Conservation (phyloP, 495 filamentous ascomycete genomes). For the Penicillium parvum region DNA sequence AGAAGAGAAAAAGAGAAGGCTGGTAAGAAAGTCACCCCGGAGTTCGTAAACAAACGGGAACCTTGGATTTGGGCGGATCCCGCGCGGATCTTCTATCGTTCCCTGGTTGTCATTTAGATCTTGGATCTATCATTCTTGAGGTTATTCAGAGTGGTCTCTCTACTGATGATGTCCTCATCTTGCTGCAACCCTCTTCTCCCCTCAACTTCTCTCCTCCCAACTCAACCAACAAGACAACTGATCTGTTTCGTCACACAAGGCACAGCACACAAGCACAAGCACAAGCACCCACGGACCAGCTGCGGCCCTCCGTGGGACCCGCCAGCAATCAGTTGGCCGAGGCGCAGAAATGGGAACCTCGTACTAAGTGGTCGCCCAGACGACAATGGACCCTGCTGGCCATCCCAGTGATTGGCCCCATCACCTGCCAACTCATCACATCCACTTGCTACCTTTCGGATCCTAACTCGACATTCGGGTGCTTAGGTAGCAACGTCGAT, state of each 20-base stretch:
- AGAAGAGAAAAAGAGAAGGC: slow-evolving; percentile 8
- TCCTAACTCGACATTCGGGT: no score
- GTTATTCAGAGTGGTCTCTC: no score
- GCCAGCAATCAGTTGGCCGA: slow-evolving; percentile 5
- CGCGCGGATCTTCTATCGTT: slow-evolving; percentile 15
- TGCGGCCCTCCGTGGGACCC: slow-evolving; percentile 13
- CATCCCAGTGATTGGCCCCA: slow-evolving; percentile 21
- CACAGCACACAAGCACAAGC: no score
- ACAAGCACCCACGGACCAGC: slow-evolving; percentile 13
- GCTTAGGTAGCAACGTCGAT: no score
- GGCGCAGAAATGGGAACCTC: slow-evolving; percentile 9
- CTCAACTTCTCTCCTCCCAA: background rate
- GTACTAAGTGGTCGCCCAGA: slow-evolving; percentile 18
- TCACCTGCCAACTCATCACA: slow-evolving; percentile 31
- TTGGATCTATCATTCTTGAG: no score
- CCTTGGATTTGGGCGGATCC: slow-evolving; percentile 12
- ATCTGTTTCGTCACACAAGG: slow-evolving; percentile 13
- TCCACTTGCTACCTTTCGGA: no score
- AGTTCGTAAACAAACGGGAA: slow-evolving; percentile 14
- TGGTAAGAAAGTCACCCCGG: no score
- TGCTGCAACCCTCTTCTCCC: background rate
- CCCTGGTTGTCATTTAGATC: slow-evolving; percentile 5
- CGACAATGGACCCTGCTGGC: slow-evolving; percentile 17
- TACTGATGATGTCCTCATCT: no score
- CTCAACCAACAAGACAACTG: slow-evolving; percentile 1